A percentile compares a stretch with the other conserved stretches of the same genome.
These are phyloP conservation scores for Dendrostoma leiphaemia DNA, from an alignment of 2,329 filamentous ascomycete genomes.

Conservation along the genomic window DNA sequence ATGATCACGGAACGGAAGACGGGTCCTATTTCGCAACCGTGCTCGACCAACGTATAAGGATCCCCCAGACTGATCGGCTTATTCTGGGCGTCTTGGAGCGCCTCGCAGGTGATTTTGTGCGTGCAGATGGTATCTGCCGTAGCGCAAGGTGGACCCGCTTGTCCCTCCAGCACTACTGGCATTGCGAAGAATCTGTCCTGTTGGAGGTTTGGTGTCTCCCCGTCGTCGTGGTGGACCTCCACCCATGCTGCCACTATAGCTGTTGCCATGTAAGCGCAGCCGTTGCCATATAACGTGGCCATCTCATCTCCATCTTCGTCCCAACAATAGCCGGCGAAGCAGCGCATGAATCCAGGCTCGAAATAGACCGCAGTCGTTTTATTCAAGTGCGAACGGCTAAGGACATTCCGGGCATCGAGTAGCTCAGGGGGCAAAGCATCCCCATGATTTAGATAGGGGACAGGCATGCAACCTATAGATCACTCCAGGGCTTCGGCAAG, in stretches of 20 bases:
- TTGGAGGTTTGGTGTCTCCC: not conserved
- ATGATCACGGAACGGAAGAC: conserved; percentile 1
- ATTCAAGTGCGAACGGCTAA: not conserved
- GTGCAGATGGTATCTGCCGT: not conserved
- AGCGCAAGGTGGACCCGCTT: not conserved
- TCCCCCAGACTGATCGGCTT: not conserved
- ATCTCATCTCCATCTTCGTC: not conserved
- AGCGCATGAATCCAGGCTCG: conserved; percentile 2
- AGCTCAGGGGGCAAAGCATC: not conserved
- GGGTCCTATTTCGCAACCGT: not conserved
- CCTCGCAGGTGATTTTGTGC: not conserved
- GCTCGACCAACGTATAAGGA: not conserved
- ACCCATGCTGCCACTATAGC: not conserved
- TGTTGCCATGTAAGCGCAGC: not conserved
- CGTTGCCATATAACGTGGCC: not conserved
- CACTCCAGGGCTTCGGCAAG: not conserved
- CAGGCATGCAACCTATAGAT: not conserved
- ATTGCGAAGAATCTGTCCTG: not conserved
- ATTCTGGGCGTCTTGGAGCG: not conserved
- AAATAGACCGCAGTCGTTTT: not conserved
- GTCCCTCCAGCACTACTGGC: conserved; percentile 1
- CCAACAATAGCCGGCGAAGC: not conserved
- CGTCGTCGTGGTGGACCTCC: not conserved
- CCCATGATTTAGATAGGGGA: not conserved
- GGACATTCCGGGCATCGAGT: not conserved